These are phyloP conservation scores for Penicillium cinerascens DNA, from an alignment of 495 filamentous ascomycete species.

Conservation along the genomic window DNA sequence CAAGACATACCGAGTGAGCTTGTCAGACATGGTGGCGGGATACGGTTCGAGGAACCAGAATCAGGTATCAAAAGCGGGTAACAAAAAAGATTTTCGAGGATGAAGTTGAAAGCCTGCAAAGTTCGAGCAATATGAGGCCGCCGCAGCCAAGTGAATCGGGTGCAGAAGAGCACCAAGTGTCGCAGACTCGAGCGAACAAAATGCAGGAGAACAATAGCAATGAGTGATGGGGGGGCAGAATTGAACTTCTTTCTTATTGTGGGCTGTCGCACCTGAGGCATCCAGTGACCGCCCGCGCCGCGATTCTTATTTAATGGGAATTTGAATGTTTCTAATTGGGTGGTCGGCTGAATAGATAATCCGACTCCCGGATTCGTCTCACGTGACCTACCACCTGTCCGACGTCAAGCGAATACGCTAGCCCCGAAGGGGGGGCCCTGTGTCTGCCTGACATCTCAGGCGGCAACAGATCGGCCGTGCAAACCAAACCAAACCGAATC, in stretches of 20 bases:
- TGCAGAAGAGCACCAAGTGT: slow-evolving; percentile 21
- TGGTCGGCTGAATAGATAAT: neutral
- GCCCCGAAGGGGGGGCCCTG: slow-evolving; percentile 11
- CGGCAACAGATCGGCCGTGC: slow-evolving; percentile 23
- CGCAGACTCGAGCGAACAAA: slow-evolving; percentile 18
- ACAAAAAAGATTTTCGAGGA: slow-evolving; percentile 10
- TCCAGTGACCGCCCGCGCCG: slow-evolving; percentile 15
- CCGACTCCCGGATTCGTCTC: neutral
- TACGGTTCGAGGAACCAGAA: slow-evolving; percentile 23
- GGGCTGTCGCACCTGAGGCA: slow-evolving; percentile 32
- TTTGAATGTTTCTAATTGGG: slow-evolving; percentile 14
- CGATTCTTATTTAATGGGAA: slow-evolving; percentile 32
- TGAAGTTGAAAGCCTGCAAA: neutral
- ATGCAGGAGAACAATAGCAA: slow-evolving; percentile 19
- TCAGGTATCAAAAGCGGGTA: slow-evolving; percentile 14
- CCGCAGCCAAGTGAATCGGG: slow-evolving; percentile 11
- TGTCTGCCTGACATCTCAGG: slow-evolving; percentile 34
- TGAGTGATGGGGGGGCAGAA: slow-evolving; percentile 18
- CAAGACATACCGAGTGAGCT: slow-evolving; percentile 67
- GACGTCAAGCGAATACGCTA: slow-evolving; percentile 28
- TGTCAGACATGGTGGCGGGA: slow-evolving; percentile 68
- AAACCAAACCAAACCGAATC: slow-evolving; percentile 27
- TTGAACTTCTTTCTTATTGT: slow-evolving; percentile 24
- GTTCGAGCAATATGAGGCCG: slow-evolving; percentile 16
- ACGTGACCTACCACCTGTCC: slow-evolving; percentile 20